Evolutionary conservation across 768 basidiomycete species (phyloP).

Genomic region (Panellus pusillus): DNA sequence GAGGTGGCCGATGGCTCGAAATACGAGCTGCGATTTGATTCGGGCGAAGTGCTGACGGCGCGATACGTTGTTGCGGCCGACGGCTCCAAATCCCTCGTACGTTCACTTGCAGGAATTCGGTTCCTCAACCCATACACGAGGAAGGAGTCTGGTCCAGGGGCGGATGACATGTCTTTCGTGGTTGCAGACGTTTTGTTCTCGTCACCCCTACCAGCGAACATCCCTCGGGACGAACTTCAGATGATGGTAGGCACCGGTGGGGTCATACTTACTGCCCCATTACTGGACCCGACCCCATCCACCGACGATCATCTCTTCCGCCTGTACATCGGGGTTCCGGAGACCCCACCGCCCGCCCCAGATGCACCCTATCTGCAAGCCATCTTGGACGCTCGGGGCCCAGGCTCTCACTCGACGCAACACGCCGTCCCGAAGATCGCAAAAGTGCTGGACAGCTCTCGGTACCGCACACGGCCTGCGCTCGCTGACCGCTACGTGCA

Average conservation of each 20-base stretch:
- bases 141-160: not conserved
- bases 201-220: not conserved
- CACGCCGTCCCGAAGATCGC: slow-evolving; percentile 5
- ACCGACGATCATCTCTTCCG: slow-evolving; percentile 1
- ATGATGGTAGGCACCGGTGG: slow-evolving; percentile 8
- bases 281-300: not conserved
- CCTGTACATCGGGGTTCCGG: slow-evolving; percentile 13
- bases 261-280: slow-evolving; percentile 6
- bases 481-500: not conserved
- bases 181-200: not conserved
- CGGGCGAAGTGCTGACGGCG: slow-evolving; percentile 34
- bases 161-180: not conserved
- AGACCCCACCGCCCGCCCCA: slow-evolving; percentile 6
- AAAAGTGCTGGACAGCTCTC: not conserved
- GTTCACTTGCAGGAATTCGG: slow-evolving; percentile 9
- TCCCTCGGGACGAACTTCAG: not conserved
- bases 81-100: slow-evolving; percentile 37
- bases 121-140: slow-evolving; percentile 1
- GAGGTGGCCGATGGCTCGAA: slow-evolving; percentile 25
- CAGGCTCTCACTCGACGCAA: not conserved
- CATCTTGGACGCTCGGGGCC: slow-evolving; percentile 9
- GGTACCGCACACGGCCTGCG: slow-evolving; percentile 1
- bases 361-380: slow-evolving; percentile 12
- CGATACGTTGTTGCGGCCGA: slow-evolving; percentile 44
- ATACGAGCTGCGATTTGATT: slow-evolving; percentile 27